These are phyloP conservation scores for Skeletonema costatum DNA, from an alignment of 108 stramenopile genomes.

Conservation along the genomic window DNA sequence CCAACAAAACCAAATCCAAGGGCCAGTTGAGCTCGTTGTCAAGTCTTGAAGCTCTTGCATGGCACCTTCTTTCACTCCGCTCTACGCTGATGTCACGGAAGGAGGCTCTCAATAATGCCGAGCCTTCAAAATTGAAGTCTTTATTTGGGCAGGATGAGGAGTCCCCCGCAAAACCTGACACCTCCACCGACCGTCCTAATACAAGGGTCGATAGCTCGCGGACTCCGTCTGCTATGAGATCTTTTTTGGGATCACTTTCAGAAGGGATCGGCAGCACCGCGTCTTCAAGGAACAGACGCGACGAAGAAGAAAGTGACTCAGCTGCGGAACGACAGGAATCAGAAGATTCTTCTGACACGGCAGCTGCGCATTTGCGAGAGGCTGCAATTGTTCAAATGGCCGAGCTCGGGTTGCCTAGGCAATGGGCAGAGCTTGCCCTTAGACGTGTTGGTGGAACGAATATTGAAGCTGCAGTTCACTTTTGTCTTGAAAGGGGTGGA, in stretches of 20 bases:
- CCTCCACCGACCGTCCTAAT: not conserved
- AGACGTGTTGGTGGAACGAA: constrained; percentile 85
- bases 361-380: constrained; percentile 69
- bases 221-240: constrained; percentile 26
- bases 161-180: not conserved
- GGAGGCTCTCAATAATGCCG: constrained; percentile 8
- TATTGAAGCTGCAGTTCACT: constrained; percentile 94
- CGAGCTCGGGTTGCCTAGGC: constrained; percentile 83
- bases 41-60: constrained; percentile 27
- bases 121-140: constrained; percentile 1
- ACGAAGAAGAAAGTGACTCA: constrained; percentile 67
- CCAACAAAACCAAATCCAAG: constrained; percentile 1
- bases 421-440: constrained; percentile 89
- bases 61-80: constrained; percentile 33
- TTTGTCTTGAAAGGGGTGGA: constrained; percentile 92
- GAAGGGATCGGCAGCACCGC: constrained; percentile 5
- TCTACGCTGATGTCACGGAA: constrained; percentile 16
- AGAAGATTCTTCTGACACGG: constrained; percentile 45
- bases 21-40: constrained; percentile 27
- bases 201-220: constrained; percentile 4
- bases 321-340: constrained; percentile 23
- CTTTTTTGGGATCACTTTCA: constrained; percentile 17
- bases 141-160: constrained; percentile 21
- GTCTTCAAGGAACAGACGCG: constrained; percentile 4
- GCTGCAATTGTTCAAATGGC: constrained; percentile 90